Conservation (phyloP, 768 basidiomycete genomes). For the Tricholoma saponaceum region DNA sequence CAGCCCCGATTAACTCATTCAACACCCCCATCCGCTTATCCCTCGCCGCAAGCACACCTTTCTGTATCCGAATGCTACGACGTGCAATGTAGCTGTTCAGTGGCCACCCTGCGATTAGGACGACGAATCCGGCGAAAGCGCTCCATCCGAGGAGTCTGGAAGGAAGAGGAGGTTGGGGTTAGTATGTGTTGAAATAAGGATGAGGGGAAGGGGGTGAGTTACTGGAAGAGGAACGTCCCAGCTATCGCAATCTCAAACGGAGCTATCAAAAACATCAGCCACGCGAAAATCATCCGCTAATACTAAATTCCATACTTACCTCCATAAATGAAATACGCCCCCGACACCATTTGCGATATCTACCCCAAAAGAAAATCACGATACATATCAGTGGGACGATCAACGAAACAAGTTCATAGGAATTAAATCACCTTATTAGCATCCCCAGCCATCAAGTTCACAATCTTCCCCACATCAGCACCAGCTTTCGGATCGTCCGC, state of each 20-base stretch:
- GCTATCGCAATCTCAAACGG: conserved; percentile 80
- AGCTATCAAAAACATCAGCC: conserved; percentile 28
- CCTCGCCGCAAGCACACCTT: conserved; percentile 53
- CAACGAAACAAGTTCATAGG: background rate
- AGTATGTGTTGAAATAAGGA: background rate
- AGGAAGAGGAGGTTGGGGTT: background rate
- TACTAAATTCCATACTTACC: conserved; percentile 28
- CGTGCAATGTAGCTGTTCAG: conserved; percentile 64
- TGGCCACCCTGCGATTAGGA: conserved; percentile 64
- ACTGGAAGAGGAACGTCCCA: conserved; percentile 74
- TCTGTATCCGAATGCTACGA: conserved; percentile 56
- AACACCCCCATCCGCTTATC: conserved; percentile 78
- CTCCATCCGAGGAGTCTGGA: conserved; percentile 58
- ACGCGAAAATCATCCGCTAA: conserved; percentile 3
- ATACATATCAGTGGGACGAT: no score
- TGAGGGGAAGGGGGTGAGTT: background rate
- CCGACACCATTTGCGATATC: conserved; percentile 51
- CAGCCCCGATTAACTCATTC: conserved; percentile 72
- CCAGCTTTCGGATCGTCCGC: conserved; percentile 63
- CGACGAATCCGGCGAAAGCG: conserved; percentile 74
- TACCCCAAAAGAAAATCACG: conserved; percentile 14
- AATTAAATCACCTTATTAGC: conserved; percentile 44
- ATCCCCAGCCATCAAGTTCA: conserved; percentile 85
- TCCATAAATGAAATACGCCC: conserved; percentile 64
- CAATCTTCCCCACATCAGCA: conserved; percentile 87